Evolutionary conservation across 208 protist genomes (phyloP), one percentile per base, ranked within the genome.

Genomic region (Acanthamoeba triangularis): DNA sequence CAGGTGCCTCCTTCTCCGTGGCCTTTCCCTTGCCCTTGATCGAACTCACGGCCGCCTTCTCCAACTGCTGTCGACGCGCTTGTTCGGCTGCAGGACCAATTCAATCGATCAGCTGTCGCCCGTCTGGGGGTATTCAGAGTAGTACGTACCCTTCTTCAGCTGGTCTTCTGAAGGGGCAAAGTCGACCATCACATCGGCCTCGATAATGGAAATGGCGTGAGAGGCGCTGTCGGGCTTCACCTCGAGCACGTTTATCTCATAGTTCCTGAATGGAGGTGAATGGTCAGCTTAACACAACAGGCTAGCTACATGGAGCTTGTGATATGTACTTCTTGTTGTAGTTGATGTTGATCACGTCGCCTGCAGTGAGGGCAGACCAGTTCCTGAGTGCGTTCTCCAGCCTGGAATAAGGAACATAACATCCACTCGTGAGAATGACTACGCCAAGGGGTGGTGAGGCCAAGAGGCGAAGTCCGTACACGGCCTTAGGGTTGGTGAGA

Each of bases 181-280:
- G 80, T 97, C 97, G 35, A 97, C 95, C 44, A 90, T 88, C 20
- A 98, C 54, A 84, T 98, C 96, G 52, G 96, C 80, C 49, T 98
- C 96, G 30, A 97, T 91, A 88, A 97, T 95, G 47, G 93, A 96
- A 54, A 97, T 93, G 33, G 96, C 96, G 44, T 92, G 59, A 3
- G 80, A 59, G 67, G 37, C 16, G 56, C 61, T 95, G 8, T 49
- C 61, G 41, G 96, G 97, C 44, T 94, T 91, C 20, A 97, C 69
- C 35, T 98, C 96, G 28, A 95, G n/a, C 25, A 98, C 97, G 14
- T 69, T 93, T 25, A 97, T 67, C 3, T 94, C 56, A 67, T 97
- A 97, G 28, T 95, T 93, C 41, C 67, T 37, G n/a, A 30, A 54
- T 10, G 49, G 13, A 54, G 49, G n/a, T n/a, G n/a, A n/a, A 11